Conservation (phyloP, 441 rosid genomes). For the Euphorbia celastroides region DNA sequence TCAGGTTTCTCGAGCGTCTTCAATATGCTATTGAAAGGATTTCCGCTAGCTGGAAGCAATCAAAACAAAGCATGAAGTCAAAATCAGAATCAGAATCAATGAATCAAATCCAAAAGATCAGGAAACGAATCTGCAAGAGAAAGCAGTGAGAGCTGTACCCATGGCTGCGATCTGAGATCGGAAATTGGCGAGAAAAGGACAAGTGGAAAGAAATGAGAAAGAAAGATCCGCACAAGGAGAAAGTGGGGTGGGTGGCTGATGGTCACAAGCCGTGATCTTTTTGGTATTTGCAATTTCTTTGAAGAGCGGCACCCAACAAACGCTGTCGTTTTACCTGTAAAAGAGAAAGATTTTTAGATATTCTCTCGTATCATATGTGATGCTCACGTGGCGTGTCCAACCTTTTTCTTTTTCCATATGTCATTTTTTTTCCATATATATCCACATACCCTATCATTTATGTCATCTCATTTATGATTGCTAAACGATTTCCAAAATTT, state of each 20-base stretch:
- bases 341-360: no score
- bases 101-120: not conserved
- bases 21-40: conserved; percentile 73
- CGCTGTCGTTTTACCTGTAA: conserved; percentile 7
- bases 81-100: conserved; percentile 16
- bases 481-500: no score
- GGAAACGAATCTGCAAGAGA: not conserved
- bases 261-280: no score
- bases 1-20: conserved; percentile 79
- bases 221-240: not conserved
- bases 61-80: not conserved
- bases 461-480: no score
- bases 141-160: not conserved
- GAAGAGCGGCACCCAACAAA: not conserved
- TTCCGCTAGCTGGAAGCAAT: conserved; percentile 62
- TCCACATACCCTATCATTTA: not conserved
- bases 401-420: no score
- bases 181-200: not conserved
- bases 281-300: no score
- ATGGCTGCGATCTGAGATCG: conserved; percentile 2
- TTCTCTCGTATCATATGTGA: not conserved
- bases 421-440: not conserved
- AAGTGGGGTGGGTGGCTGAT: not conserved
- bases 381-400: conserved; percentile 4
- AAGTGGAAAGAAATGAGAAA: not conserved